Evolutionary conservation across 129 eudicot species (phyloP), one percentile per base, ranked within the genome.

Genomic region (carrot (Daucus carota)): DNA sequence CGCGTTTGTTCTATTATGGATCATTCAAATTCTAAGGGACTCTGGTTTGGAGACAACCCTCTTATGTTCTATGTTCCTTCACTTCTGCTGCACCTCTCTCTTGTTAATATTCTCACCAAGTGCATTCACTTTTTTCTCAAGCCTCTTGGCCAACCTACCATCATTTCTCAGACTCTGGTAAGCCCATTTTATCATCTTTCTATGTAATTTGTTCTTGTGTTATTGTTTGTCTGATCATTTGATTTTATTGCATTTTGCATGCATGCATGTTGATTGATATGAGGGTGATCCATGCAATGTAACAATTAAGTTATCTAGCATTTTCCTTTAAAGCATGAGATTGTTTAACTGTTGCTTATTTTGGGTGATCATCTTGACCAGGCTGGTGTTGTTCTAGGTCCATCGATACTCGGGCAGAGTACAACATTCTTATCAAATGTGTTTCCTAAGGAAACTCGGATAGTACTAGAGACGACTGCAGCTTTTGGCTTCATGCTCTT

Each of bases 151-250:
- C 87, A 87, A 76, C 85, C 87, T 62, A 44, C 76, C 29, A 81
- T 87, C 74, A 83, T 87, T 57, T 82, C 88, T 38, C 87, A 87
- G 54, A 87, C 81, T 63, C 80, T 87, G 40, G 90, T 86, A 80
- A 78, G 85, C 72, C 8, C 14, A 17, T 54, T 20, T 42, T 33
- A 2, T 26, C 28, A 33, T 32, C 26, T n/a, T 70, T 72, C 9
- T 13, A 26, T 11, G 26, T 8, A 72, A 12, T 41, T 50, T 50
- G 59, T 18, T 4, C 59, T 26, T 50, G 16, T 50, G 38, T 34
- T 8, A 22, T 17, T 20, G 41, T 36, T 69, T 26, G 8, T 50
- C 8, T 57, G 29, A 22, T 57, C 6, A 9, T n/a, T 57, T 24
- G 31, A 57, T 57, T n/a, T 9, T n/a, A 5, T n/a, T n/a, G n/a